Evolutionary conservation across 805 yeast genomes (phyloP).

Genomic region (Maudiozyma saulgeensis): DNA sequence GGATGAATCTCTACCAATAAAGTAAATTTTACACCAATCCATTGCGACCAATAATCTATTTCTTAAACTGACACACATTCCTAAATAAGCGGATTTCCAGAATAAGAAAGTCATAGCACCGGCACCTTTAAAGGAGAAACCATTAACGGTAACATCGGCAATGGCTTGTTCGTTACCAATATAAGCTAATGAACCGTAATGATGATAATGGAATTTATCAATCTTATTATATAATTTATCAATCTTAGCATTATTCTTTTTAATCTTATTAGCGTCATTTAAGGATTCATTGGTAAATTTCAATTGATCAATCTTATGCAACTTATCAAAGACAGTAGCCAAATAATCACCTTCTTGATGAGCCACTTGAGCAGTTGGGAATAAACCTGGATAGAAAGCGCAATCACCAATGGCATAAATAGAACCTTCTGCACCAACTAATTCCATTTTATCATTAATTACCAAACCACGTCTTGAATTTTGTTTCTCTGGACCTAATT

Average conservation of each 20-base stretch:
- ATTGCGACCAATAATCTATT: slow-evolving; percentile 77
- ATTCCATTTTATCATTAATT: slow-evolving; percentile 71
- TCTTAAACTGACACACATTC: slow-evolving; percentile 83
- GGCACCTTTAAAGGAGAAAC: slow-evolving; percentile 67
- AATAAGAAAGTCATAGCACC: slow-evolving; percentile 82
- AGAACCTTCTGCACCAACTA: slow-evolving; percentile 67
- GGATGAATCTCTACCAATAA: slow-evolving; percentile 82
- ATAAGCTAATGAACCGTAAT: slow-evolving; percentile 90
- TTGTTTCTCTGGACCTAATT: slow-evolving; percentile 59
- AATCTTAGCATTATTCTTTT: slow-evolving; percentile 39
- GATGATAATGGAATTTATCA: slow-evolving; percentile 67
- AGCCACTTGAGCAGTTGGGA: slow-evolving; percentile 97
- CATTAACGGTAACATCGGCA: slow-evolving; percentile 70
- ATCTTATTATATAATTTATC: slow-evolving; percentile 33
- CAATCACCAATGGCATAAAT: slow-evolving; percentile 93
- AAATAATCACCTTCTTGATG: slow-evolving; percentile 85
- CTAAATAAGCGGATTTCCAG: slow-evolving; percentile 91
- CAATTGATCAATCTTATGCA: slow-evolving; percentile 51
- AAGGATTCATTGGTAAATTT: slow-evolving; percentile 26
- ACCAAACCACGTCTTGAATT: slow-evolving; percentile 85
- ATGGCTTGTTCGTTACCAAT: slow-evolving; percentile 90
- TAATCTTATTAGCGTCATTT: slow-evolving; percentile 35
- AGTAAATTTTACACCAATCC: slow-evolving; percentile 81
- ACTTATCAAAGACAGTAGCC: slow-evolving; percentile 58
- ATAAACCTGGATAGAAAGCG: slow-evolving; percentile 74